phyloP scores from a whole-genome alignment of 2,329 filamentous ascomycete genomes.

The Rugonectria rugulosa region DNA sequence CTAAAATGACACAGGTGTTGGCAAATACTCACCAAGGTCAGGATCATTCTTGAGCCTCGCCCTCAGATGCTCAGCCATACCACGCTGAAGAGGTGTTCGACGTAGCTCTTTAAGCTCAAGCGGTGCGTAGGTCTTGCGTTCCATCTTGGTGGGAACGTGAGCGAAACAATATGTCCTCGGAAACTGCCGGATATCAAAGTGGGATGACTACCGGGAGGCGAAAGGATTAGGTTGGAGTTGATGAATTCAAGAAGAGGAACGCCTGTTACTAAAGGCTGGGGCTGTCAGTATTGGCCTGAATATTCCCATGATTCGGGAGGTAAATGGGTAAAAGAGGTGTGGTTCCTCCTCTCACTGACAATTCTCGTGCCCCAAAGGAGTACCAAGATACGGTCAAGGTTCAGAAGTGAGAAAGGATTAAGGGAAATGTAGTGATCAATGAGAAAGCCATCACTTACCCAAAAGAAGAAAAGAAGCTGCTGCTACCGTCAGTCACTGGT shows the following conservation, averaged over 20 bases:
- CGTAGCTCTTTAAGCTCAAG: conserved; percentile 53
- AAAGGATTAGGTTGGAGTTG: conserved; percentile 34
- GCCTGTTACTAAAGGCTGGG: conserved; percentile 40
- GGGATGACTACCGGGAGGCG: conserved; percentile 40
- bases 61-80: conserved; percentile 40
- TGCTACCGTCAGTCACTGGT: conserved; percentile 46
- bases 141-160: conserved; percentile 51
- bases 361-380: neutral
- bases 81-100: conserved; percentile 34
- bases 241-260: conserved; percentile 46
- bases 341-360: neutral
- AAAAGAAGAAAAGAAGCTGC: conserved; percentile 32
- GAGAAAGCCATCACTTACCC: conserved; percentile 39
- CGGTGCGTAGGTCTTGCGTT: conserved; percentile 51
- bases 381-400: too few relatives aligned
- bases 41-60: conserved; percentile 48
- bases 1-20: neutral
- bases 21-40: conserved; percentile 49
- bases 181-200: conserved; percentile 51
- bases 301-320: too few relatives aligned
- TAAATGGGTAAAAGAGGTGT: neutral
- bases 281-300: conserved; percentile 43
- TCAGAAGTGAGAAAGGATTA: too few relatives aligned
- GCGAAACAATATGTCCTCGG: conserved; percentile 48
- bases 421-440: conserved; percentile 3